Percentiles rank a stretch among this genome's conserved stretches.
Conservation (phyloP, 345 rosid species). For the Arabis alpina region DNA sequence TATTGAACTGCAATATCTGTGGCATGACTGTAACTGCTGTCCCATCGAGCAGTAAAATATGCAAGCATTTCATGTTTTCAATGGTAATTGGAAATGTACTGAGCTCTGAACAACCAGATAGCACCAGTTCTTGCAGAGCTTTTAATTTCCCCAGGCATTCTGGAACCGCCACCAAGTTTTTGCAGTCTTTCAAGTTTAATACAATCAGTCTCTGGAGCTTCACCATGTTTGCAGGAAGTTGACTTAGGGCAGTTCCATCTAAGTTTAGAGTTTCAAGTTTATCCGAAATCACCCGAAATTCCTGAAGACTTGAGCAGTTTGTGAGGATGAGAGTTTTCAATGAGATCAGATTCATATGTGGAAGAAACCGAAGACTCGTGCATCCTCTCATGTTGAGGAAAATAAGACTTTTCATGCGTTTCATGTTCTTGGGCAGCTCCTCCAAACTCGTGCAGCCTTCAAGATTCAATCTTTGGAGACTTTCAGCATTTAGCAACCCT, state of each 20-base stretch:
- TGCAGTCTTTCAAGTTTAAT: slow-evolving; percentile 34
- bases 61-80: slow-evolving; percentile 27
- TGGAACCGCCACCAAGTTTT: neutral
- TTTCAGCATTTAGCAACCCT: slow-evolving; percentile 34
- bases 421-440: neutral
- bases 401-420: slow-evolving; percentile 25
- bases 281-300: neutral
- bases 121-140: slow-evolving; percentile 34
- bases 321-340: slow-evolving; percentile 30
- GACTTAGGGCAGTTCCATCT: slow-evolving; percentile 24
- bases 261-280: slow-evolving; percentile 24
- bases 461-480: slow-evolving; percentile 37
- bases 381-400: slow-evolving; percentile 37
- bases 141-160: slow-evolving; percentile 20
- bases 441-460: slow-evolving; percentile 35
- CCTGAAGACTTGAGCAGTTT: slow-evolving; percentile 32
- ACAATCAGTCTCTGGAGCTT: slow-evolving; percentile 27
- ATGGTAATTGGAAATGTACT: neutral
- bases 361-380: slow-evolving; percentile 15
- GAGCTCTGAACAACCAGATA: slow-evolving; percentile 30
- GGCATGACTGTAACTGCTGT: slow-evolving; percentile 25
- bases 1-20: neutral
- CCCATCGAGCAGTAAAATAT: slow-evolving; percentile 22
- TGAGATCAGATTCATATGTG: neutral
- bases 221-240: slow-evolving; percentile 24